Base-by-base conservation (phyloP, 75 land plant species). In the Chamaecyparis obtusa region DNA sequence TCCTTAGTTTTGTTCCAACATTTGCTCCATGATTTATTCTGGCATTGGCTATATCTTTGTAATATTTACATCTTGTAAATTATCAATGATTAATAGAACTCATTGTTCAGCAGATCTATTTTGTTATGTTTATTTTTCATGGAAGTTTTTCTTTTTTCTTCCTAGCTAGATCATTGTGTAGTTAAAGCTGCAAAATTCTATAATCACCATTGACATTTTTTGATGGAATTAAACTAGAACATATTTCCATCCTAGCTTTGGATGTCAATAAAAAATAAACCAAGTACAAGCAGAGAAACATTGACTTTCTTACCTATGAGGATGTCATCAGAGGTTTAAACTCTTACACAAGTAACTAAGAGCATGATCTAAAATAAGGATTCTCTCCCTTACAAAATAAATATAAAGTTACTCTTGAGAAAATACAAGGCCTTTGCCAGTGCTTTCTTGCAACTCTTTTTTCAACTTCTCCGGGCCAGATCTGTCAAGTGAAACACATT, bases 401-500 rank as follows among this genome's bases (percentile, higher is more conserved):
- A 27, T 43, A 79, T 15, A 16, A 19, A 39, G 82, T 79, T 79
- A 79, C 46, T 21, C 49, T 43, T 49, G 37, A 43, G 43, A 2
- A 79, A 24, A 43, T 79, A n/a, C 43, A 43, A 79, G 8, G 43
- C 48, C 48, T 79, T 79, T 79, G 82, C 43, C 82, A 80, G 44
- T 80, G 83, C 27, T 43, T 44, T 30, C 83, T 80, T 41, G 46
- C n/a, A 80, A 9, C 17, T 80, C 14, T n/a, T 80, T 80, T 44
- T 44, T 43, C 83, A 24, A 80, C 83, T 80, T 80, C 83, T 80
- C 83, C 10, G 44, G 43, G 43, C 83, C 49, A 80, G 83, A 80
- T 80, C 30, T 80, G 3, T n/a, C 49, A 44, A 7, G 30, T 16
- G 30, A 80, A 80, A 43, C 43, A 80, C 17, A 80, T 80, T 27